Conservation (phyloP, 1,284 basidiomycete species). For the Vanrija humicola region DNA sequence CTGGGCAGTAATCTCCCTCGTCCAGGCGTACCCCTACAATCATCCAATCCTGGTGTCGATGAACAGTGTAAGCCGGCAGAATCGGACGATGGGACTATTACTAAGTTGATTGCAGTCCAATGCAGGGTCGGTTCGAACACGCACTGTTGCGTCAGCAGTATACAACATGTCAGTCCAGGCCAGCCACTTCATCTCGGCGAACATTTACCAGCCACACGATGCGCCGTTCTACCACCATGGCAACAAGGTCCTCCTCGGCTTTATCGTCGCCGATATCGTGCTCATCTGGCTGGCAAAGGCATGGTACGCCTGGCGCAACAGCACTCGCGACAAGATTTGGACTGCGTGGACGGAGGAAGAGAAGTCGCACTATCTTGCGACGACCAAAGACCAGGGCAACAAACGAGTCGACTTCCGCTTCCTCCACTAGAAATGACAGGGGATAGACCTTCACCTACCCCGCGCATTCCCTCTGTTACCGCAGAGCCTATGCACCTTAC, state of each 20-base stretch:
- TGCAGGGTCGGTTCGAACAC: constrained; percentile 35
- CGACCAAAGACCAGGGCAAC: constrained; percentile 32
- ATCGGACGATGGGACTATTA: constrained; percentile 8
- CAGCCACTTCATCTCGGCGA: constrained; percentile 26
- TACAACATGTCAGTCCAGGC: constrained; percentile 44
- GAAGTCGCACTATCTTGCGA: constrained; percentile 25
- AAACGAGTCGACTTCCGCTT: constrained; percentile 20
- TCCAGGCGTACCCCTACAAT: constrained; percentile 20
- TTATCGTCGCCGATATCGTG: constrained; percentile 21
- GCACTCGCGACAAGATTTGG: constrained; percentile 26
- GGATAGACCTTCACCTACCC: no score
- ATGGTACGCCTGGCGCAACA: constrained; percentile 26
- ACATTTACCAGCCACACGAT: constrained; percentile 35
- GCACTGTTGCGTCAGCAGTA: constrained; percentile 34
- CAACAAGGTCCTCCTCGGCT: constrained; percentile 32
- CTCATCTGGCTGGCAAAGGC: constrained; percentile 20
- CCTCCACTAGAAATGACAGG: background rate
- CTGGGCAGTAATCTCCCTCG: constrained; percentile 18
- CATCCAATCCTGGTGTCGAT: constrained; percentile 34
- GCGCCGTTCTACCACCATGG: constrained; percentile 36
- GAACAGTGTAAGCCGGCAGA: constrained; percentile 17
- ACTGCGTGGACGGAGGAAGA: constrained; percentile 23
- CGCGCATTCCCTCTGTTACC: no score
- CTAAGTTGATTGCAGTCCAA: constrained; percentile 12
- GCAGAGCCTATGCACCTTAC: no score